Evolutionary conservation across 805 yeast species (phyloP).

Genomic region (Metschnikowia shivogae): DNA sequence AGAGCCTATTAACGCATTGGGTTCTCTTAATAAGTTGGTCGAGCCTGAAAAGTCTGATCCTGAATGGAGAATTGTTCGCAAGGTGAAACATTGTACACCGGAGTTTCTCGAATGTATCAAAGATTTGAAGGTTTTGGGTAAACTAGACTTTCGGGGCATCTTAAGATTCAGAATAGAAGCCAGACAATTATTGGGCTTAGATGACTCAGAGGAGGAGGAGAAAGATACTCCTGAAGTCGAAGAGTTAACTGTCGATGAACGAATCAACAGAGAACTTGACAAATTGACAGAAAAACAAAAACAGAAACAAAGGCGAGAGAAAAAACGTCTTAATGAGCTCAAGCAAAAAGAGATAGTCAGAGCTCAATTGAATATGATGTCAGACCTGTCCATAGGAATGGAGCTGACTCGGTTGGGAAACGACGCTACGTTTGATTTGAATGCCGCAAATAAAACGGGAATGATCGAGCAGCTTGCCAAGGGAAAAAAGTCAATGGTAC

Average conservation of each 20-base stretch:
- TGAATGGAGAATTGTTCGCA: conserved; percentile 68
- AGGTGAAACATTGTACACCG: conserved; percentile 69
- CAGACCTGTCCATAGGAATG: conserved; percentile 88
- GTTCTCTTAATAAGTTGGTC: conserved; percentile 62
- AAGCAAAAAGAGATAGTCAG: conserved; percentile 85
- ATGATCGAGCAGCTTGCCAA: conserved; percentile 64
- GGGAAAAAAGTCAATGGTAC: conserved; percentile 66
- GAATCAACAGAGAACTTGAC: conserved; percentile 79
- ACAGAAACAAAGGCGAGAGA: conserved; percentile 70
- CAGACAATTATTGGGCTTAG: conserved; percentile 69
- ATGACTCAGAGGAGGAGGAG: conserved; percentile 49
- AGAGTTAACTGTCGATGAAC: conserved; percentile 80
- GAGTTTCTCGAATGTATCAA: conserved; percentile 81
- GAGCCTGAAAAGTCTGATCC: conserved; percentile 53
- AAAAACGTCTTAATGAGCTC: conserved; percentile 72
- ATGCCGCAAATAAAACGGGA: conserved; percentile 85
- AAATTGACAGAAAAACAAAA: conserved; percentile 69
- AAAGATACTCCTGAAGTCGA: conserved; percentile 57
- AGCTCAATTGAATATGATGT: conserved; percentile 94
- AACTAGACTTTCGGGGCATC: conserved; percentile 82
- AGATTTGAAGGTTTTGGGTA: conserved; percentile 91
- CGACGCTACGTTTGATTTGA: conserved; percentile 76
- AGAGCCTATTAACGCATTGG: conserved; percentile 80
- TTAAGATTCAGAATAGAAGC: conserved; percentile 88
- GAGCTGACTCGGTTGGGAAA: conserved; percentile 83